Percentiles rank a stretch among this genome's conserved stretches.
These are phyloP conservation scores for Geotrichum citri-aurantii DNA, from an alignment of 1,139 yeast genomes.

Conservation along the genomic window DNA sequence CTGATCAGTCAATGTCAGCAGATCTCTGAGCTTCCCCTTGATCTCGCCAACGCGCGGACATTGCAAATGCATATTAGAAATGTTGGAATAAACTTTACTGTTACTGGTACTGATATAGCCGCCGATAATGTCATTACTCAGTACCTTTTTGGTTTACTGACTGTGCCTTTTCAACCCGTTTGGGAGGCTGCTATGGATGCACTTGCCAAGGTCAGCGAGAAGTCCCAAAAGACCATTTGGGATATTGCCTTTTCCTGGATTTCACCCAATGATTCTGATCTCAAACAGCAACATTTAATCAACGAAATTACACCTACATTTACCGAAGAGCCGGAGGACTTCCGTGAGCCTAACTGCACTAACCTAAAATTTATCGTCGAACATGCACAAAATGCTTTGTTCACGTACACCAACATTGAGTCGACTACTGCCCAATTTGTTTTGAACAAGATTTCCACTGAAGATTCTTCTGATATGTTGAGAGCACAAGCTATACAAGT, in stretches of 20 bases:
- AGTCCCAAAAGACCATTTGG: conserved; percentile 54
- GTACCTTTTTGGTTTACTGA: conserved; percentile 65
- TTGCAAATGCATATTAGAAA: conserved; percentile 63
- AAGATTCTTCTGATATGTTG: conserved; percentile 37
- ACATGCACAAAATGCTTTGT: conserved; percentile 4
- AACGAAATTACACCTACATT: conserved; percentile 11
- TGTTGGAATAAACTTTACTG: conserved; percentile 47
- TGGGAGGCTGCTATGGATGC: conserved; percentile 73
- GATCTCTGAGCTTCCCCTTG: conserved; percentile 69
- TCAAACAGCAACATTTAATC: background rate
- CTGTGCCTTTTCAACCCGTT: conserved; percentile 75
- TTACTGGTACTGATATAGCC: conserved; percentile 31
- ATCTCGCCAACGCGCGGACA: conserved; percentile 68
- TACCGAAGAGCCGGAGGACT: conserved; percentile 9
- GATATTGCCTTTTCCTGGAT: conserved; percentile 29
- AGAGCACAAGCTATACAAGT: conserved; percentile 48
- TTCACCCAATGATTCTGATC: conserved; percentile 11
- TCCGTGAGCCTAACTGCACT: conserved; percentile 10
- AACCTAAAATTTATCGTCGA: conserved; percentile 9
- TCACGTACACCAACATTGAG: conserved; percentile 8
- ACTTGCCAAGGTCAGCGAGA: conserved; percentile 44
- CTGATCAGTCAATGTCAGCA: conserved; percentile 42
- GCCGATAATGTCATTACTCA: conserved; percentile 42
- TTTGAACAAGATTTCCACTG: conserved; percentile 2
- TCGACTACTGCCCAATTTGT: conserved; percentile 9